These are phyloP conservation scores for Linum tenue DNA, from an alignment of 345 rosid species.

Conservation along the genomic window DNA sequence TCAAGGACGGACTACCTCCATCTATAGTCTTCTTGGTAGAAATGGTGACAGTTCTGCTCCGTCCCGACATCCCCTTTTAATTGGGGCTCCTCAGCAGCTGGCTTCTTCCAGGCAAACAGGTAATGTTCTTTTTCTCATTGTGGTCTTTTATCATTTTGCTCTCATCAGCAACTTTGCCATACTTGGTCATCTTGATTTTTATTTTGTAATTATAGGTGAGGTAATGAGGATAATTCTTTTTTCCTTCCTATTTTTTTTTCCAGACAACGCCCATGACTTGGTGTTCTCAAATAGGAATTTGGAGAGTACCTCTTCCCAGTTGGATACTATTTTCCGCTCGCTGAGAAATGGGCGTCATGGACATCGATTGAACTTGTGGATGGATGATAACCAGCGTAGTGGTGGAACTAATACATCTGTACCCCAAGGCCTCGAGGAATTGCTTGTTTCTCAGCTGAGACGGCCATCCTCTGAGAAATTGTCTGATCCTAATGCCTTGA, in stretches of 20 bases:
- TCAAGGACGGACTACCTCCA: slow-evolving; percentile 89
- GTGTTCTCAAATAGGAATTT: slow-evolving; percentile 39
- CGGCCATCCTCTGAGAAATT: slow-evolving; percentile 54
- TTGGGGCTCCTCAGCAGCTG: slow-evolving; percentile 42
- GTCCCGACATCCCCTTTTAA: slow-evolving; percentile 79
- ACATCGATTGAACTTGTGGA: slow-evolving; percentile 83
- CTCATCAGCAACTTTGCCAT: not conserved
- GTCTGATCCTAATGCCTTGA: slow-evolving; percentile 42
- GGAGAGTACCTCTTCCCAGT: slow-evolving; percentile 38
- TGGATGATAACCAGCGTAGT: slow-evolving; percentile 68
- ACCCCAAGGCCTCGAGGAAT: slow-evolving; percentile 88
- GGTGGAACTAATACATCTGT: slow-evolving; percentile 71
- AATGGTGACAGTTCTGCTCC: slow-evolving; percentile 52
- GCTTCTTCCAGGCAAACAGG: slow-evolving; percentile 56
- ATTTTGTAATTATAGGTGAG: not conserved
- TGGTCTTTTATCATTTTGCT: not conserved
- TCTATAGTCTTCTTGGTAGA: slow-evolving; percentile 85
- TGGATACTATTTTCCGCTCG: slow-evolving; percentile 83
- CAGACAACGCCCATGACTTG: too few relatives aligned
- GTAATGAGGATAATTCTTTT: not conserved
- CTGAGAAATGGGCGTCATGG: slow-evolving; percentile 82
- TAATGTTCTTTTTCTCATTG: slow-evolving; percentile 11
- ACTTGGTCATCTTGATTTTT: not conserved
- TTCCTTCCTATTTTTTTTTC: not conserved
- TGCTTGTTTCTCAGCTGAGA: slow-evolving; percentile 81